Evolutionary conservation across 2,329 filamentous ascomycete genomes (phyloP), one percentile per base, ranked within the genome.

Genomic region (Penicillium freii): DNA sequence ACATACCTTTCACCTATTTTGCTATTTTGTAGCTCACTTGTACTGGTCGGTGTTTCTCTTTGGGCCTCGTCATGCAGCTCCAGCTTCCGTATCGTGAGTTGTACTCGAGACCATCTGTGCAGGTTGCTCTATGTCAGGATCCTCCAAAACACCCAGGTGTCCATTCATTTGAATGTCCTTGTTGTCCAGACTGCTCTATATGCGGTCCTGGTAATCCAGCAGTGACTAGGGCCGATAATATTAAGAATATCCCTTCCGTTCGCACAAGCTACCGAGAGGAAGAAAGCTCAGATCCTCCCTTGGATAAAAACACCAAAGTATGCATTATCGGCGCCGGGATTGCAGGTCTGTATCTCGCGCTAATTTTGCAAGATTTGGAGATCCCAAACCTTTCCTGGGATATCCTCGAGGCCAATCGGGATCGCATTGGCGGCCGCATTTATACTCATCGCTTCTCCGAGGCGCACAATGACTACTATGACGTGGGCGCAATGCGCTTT

Each of bases 281-380:
- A 33, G 27, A 23, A 17, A 21, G 19, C 29, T 8, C 19, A 47
- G 45, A 47, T 13, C 29, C 29, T 34, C 29, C 19, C 11, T 21
- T 47, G 2, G 29, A 34, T 10, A 23, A 10, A 17, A 23, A 34
- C 1, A 47, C 19, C 1, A 47, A 34, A 47, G 45, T 43, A 34
- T 51, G 38, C 25, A 51, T 51, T 13, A 51, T 51, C 19, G 49
- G 49, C 8, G 49, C 49, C 3, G 49, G 49, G 2, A 13, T 51
- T 29, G 21, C 38, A 23, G 49, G 49, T 17, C 38, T 51, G 17
- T 51, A 51, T 43, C 13, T 31, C 4, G 29, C 29, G 1, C 29
- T 31, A 11, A 31, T 31, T 11, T 11, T 31, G 29, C 29, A 31
- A 31, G 10, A 31, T 31, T 31, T 31, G 29, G 29, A 31, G 29